These are phyloP conservation scores for Geranium brycei DNA, from an alignment of 345 rosid species.

Conservation along the genomic window DNA sequence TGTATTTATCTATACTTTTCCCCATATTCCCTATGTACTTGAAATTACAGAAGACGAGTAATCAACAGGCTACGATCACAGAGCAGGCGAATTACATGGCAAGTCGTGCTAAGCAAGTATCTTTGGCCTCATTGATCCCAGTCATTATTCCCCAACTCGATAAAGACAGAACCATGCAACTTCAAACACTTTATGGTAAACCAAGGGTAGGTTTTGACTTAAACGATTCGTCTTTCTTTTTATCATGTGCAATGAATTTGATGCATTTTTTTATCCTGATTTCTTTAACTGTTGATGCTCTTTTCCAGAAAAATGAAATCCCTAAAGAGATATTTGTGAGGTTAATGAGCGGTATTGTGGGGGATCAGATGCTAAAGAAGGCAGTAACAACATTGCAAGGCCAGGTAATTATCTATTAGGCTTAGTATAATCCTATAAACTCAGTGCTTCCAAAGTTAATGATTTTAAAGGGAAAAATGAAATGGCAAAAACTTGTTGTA, in stretches of 20 bases:
- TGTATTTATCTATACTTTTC: conserved; percentile 15
- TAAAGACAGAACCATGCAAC: conserved; percentile 91
- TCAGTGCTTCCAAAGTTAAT: neutral
- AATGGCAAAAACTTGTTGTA: neutral
- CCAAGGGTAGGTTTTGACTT: conserved; percentile 38
- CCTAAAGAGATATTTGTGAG: conserved; percentile 75
- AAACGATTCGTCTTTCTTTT: neutral
- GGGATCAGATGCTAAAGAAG: conserved; percentile 78
- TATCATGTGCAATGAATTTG: neutral
- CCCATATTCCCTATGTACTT: conserved; percentile 23
- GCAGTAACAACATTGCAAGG: conserved; percentile 59
- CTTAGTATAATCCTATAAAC: neutral
- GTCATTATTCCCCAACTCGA: conserved; percentile 67
- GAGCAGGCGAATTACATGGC: conserved; percentile 38
- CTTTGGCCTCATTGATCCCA: conserved; percentile 72
- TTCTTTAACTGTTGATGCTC: conserved; percentile 14
- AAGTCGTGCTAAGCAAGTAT: conserved; percentile 52
- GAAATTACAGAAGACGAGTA: conserved; percentile 52
- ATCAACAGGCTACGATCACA: conserved; percentile 40
- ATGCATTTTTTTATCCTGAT: neutral
- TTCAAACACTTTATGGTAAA: conserved; percentile 54
- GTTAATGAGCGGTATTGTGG: conserved; percentile 74
- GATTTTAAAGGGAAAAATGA: neutral
- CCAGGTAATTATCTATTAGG: conserved; percentile 38
- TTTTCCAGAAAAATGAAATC: conserved; percentile 62